Base-by-base conservation (phyloP, 2,329 filamentous ascomycete species). In the Monosporascus sp. region DNA sequence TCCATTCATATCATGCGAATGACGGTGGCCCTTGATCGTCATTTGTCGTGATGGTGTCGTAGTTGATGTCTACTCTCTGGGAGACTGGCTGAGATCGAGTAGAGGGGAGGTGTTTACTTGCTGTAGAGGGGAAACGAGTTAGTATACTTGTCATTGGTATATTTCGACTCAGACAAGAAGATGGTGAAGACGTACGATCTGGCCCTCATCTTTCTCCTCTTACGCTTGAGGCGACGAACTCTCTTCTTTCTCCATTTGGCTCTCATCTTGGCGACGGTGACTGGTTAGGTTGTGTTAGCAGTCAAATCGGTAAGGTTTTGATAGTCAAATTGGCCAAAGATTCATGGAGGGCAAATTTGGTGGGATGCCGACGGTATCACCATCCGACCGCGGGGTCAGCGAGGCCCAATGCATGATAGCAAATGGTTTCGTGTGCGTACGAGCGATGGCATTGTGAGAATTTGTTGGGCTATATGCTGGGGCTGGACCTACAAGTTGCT, bases 181-280 rank as follows among this genome's bases (percentile, higher is more conserved):
- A 20, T 46, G 43, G 43, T 53, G 43, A 60, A 78, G 37, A 80
- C 91, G 84, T 84, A 97, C 94, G 87, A 92, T 82, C 94, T 82
- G 71, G 93, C 94, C 77, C 94, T 87, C 81, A 94, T 96, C 93
- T 99, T 99, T 91, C 94, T 95, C 83, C 94, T 91, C 92, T 99
- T 99, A 76, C 92, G 88, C 89, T 97, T 97, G 78, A 99, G 90
- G 79, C 94, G 88, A 72, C 94, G 85, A 81, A 96, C 92, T 77
- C 94, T 86, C 93, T 99, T 99, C 89, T 99, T 99, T 85, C 93
- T 94, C 94, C 94, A 97, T 85, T 97, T 97, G 75, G 91, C 92
- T 94, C 93, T 82, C 83, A 86, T 84, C 79, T 78, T 84, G 80
- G 64, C 63, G 58, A 62, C 60, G 66, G 45, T 49, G 44, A 55